Base-by-base conservation (phyloP, 164 flowering plant species). In the Nymphaea thermarum region DNA sequence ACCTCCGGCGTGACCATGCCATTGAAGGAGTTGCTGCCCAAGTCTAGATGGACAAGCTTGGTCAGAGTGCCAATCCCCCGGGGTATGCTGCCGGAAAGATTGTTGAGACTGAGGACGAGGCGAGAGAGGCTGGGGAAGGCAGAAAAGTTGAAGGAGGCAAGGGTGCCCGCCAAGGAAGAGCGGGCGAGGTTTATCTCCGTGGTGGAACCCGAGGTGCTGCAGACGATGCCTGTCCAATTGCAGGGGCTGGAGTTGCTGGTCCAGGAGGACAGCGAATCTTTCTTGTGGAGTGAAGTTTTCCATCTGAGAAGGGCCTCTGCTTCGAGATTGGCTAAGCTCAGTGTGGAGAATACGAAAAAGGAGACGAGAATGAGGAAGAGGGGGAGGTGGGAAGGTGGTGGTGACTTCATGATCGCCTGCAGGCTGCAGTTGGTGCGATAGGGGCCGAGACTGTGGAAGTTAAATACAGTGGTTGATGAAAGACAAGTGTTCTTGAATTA, bases 161-260 rank as follows among this genome's bases (percentile, higher is more conserved):
- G 77, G 2, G 75, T 76, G 2, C 85, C 88, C 15, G 42, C 10
- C 51, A 84, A 71, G 44, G 63, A 43, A 15, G 47, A 63, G 41
- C 16, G 3, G 3, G 66, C 6, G 4, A 84, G 73, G 59, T 67
- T 67, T 43, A 84, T 69, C 42, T 53, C 62, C 2, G 75, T 6
- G 44, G 79, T 63, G 18, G 63, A 15, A 15, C 73, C 68, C 4
- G 47, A 67, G 14, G 5, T 43, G 65, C 78, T 69, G 72, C 87
- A 84, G 17, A 2, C 8, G 41, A 84, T 77, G 12, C 83, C 82
- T 5, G 74, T 72, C 85, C 85, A 84, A 42, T 66, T 73, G 78
- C 85, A 80, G 60, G 70, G 76, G 75, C 71, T 72, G 18, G 43
- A 14, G 63, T 55, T 43, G 67, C 72, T 77, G 71, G 71, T 65